Evolutionary conservation across 1,139 yeast species (phyloP), one percentile per base, ranked within the genome.

Genomic region (Saccharomycopsis hybrid): DNA sequence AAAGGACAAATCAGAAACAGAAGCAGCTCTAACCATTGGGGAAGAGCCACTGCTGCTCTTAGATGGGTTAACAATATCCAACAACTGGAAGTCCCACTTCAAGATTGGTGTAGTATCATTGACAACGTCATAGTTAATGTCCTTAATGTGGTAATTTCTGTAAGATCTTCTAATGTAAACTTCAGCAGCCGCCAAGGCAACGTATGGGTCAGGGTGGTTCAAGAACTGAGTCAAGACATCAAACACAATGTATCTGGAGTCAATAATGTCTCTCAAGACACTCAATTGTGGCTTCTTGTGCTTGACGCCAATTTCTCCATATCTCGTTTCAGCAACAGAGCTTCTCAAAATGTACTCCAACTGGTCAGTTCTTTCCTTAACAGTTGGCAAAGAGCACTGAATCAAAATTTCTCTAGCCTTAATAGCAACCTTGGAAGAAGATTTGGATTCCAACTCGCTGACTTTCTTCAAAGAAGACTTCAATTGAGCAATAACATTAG

Each of bases 81-180:
- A 80, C 59, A 92, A 75, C 67, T 85, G 90, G 76, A 92, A 92
- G 62, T 82, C 83, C 95, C 97, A 92, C 59, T 86, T 83, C 57
- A 88, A 76, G 48, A 86, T 76, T 49, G 94, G 92, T 52, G 80
- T 69, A 48, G 74, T 72, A n/a, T 64, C 62, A 18, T 67, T 65
- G 9, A 50, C 54, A 38, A 52, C 51, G 8, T 47, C 53, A 25
- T 53, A 43, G 11, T 35, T 31, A 37, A 62, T 62, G 36, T 70
- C 74, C n/a, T 56, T 43, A 57, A 92, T 82, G 40, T 89, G 84
- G 69, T 94, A 94, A 42, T 97, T 97, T 65, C 97, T 82, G 74
- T 90, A 92, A 47, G 97, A 95, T 66, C 98, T 85, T 68, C 98
- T 85, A 53, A 90, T 83, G 67, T 92, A 92, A 52, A 92, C 95